A percentile compares a stretch with the other conserved stretches of the same genome.
These are phyloP conservation scores for Coemansia javaensis DNA, from an alignment of 192 early-diverging fungal genomes.

Conservation along the genomic window DNA sequence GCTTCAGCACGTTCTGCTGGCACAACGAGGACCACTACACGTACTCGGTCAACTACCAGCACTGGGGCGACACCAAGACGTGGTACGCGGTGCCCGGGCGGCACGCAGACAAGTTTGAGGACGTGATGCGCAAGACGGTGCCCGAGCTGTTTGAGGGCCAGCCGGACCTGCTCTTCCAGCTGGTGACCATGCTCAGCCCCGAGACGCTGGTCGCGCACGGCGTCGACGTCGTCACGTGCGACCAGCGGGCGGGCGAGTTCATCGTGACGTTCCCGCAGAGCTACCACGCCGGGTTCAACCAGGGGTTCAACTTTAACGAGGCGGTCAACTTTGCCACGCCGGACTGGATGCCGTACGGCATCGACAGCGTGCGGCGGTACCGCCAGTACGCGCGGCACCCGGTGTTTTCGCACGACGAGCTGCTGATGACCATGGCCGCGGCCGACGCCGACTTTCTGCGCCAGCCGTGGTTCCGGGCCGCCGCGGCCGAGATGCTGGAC, in stretches of 20 bases:
- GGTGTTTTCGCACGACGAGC: conserved; percentile 93
- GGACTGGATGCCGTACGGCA: conserved; percentile 83
- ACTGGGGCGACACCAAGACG: conserved; percentile 94
- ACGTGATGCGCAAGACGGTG: conserved; percentile 68
- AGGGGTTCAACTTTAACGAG: conserved; percentile 95
- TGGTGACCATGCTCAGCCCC: conserved; percentile 89
- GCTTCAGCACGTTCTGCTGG: conserved; percentile 96
- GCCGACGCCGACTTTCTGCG: conserved; percentile 8
- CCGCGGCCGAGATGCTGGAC: conserved; percentile 50
- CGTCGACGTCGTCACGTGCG: conserved; percentile 72
- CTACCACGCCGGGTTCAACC: conserved; percentile 97
- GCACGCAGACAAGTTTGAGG: conserved; percentile 77
- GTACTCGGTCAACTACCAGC: conserved; percentile 95
- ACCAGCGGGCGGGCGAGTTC: conserved; percentile 91
- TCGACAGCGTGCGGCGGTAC: conserved; percentile 78
- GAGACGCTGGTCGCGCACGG: conserved; percentile 61
- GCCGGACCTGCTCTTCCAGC: conserved; percentile 89
- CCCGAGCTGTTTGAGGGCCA: conserved; percentile 87
- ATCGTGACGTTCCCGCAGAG: conserved; percentile 91
- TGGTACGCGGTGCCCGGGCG: conserved; percentile 93
- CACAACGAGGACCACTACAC: conserved; percentile 97
- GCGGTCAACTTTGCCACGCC: conserved; percentile 95
- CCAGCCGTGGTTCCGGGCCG: conserved; percentile 37
- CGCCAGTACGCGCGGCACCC: conserved; percentile 72
- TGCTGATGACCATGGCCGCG: conserved; percentile 62